Evolutionary conservation across 2,329 filamentous ascomycete species (phyloP).

Genomic region (Fusarium mundagurra): DNA sequence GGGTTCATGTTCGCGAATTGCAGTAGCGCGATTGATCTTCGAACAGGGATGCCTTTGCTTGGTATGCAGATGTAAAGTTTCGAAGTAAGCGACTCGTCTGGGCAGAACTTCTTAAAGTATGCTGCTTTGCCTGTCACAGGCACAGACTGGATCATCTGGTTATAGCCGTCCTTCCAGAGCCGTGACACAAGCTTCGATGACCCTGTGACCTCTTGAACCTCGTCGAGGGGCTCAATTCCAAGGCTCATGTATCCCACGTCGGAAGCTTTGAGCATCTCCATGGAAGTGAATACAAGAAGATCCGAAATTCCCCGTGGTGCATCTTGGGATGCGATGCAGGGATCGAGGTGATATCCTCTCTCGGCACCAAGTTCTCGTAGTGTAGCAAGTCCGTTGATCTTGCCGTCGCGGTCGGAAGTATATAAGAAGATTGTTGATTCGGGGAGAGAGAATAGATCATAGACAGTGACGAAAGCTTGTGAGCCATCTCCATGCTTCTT

Average conservation of each 20-base stretch:
- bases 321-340: conserved; percentile 1
- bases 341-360: conserved; percentile 10
- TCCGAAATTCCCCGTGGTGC: conserved; percentile 8
- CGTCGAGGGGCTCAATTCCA: neutral
- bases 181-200: neutral
- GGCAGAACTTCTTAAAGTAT: conserved; percentile 11
- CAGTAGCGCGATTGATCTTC: conserved; percentile 6
- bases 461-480: conserved; percentile 13
- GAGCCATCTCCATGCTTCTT: neutral
- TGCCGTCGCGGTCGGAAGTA: neutral
- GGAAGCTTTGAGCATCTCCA: neutral
- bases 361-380: conserved; percentile 6
- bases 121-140: conserved; percentile 3
- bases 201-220: neutral
- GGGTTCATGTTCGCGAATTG: conserved; percentile 12
- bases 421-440: conserved; percentile 2
- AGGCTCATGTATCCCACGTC: conserved; percentile 8
- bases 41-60: neutral
- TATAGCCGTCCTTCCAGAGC: conserved; percentile 7
- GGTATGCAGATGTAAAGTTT: conserved; percentile 13
- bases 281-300: neutral
- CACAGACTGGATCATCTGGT: conserved; percentile 2
- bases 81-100: neutral
- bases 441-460: neutral
- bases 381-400: conserved; percentile 4